Evolutionary conservation across 2,329 filamentous ascomycete species (phyloP).

Genomic region (Grosmannia serpens): DNA sequence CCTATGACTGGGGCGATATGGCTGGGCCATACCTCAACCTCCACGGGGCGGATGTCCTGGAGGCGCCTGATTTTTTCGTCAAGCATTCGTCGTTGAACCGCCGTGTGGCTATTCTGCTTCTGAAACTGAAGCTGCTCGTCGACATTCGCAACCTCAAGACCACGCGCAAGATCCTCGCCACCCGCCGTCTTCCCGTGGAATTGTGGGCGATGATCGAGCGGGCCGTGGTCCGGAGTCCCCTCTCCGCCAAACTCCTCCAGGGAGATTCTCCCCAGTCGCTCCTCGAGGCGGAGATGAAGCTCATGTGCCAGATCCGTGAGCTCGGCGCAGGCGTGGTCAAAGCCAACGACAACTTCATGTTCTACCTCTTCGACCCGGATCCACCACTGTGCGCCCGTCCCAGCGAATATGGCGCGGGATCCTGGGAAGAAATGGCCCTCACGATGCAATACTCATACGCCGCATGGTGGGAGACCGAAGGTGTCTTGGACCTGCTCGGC

Average conservation of each 20-base stretch:
- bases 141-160: constrained; percentile 16
- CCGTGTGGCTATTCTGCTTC: constrained; percentile 11
- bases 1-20: constrained; percentile 26
- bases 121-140: constrained; percentile 18
- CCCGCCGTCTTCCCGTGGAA: constrained; percentile 11
- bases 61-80: not conserved
- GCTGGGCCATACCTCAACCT: constrained; percentile 22
- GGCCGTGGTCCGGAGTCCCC: constrained; percentile 14
- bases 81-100: not conserved
- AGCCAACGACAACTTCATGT: not conserved
- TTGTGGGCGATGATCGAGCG: constrained; percentile 13
- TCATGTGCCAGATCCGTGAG: not conserved
- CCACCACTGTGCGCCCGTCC: not conserved
- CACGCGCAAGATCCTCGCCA: constrained; percentile 10
- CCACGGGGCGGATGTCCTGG: constrained; percentile 8
- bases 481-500: constrained; percentile 13
- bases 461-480: constrained; percentile 14
- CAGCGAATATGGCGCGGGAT: not conserved
- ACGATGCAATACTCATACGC: constrained; percentile 14
- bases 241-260: constrained; percentile 11
- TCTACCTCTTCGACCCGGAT: not conserved
- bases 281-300: not conserved
- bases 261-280: constrained; percentile 1
- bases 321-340: not conserved
- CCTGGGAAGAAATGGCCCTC: constrained; percentile 9